Percentiles rank a stretch among this genome's conserved stretches.
Conservation (phyloP, 2,329 filamentous ascomycete species). For the Pseudocercospora pini-densiflorae region DNA sequence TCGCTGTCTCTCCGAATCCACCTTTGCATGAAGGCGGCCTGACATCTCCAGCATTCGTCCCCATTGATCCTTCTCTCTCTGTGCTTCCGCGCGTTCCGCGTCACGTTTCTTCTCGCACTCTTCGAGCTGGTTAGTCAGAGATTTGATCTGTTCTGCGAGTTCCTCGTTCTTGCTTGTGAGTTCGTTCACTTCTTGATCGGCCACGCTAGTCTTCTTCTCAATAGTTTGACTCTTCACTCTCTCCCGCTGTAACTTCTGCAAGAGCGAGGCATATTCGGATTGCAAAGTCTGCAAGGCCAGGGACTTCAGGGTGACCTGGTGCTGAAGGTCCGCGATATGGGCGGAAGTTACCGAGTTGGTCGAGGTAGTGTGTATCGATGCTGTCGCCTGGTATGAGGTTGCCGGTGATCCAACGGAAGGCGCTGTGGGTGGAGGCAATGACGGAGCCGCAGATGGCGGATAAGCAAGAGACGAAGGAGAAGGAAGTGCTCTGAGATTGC, state of each 20-base stretch:
- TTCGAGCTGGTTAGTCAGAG: constrained; percentile 55
- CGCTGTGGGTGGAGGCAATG: constrained; percentile 23
- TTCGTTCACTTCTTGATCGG: constrained; percentile 57
- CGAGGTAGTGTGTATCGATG: constrained; percentile 32
- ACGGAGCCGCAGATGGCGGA: constrained; percentile 23
- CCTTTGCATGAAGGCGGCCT: constrained; percentile 49
- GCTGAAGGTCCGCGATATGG: constrained; percentile 57
- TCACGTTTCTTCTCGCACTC: constrained; percentile 55
- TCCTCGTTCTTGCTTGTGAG: constrained; percentile 57
- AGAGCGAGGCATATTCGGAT: constrained; percentile 58
- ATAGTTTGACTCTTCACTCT: constrained; percentile 55
- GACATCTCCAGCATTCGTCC: constrained; percentile 58
- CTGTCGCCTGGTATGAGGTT: constrained; percentile 30
- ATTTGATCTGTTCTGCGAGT: constrained; percentile 51
- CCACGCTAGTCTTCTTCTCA: constrained; percentile 56
- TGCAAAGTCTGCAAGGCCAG: constrained; percentile 58
- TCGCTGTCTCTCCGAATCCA: constrained; percentile 48
- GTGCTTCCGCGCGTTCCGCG: constrained; percentile 48
- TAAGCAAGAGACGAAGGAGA: constrained; percentile 36
- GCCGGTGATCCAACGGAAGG: constrained; percentile 32
- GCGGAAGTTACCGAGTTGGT: constrained; percentile 36
- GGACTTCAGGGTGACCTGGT: constrained; percentile 59
- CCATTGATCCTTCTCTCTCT: constrained; percentile 54
- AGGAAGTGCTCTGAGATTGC: constrained; percentile 26
- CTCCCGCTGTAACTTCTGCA: constrained; percentile 57